phyloP scores from a whole-genome alignment of 805 yeast species.

The Diddensiella caesifluorescens region DNA sequence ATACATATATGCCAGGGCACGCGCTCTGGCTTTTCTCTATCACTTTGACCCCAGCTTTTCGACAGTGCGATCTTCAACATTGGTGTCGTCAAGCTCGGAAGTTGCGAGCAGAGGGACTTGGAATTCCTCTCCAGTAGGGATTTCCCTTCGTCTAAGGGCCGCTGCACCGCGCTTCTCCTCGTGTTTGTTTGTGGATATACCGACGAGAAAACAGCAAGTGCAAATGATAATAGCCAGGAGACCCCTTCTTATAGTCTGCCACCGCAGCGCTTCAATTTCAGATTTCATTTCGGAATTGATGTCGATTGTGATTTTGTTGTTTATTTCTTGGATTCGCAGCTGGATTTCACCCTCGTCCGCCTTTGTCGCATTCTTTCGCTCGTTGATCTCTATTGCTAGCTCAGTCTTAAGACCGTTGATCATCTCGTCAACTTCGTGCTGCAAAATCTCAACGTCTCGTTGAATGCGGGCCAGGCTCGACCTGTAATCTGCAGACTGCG shows the following conservation, averaged over 20 bases:
- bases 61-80: conserved; percentile 30
- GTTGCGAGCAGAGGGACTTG: conserved; percentile 26
- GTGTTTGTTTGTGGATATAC: conserved; percentile 33
- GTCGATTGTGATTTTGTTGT: conserved; percentile 77
- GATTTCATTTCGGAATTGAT: conserved; percentile 76
- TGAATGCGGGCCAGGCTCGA: conserved; percentile 64
- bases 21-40: too few relatives aligned
- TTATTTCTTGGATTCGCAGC: conserved; percentile 70
- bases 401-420: conserved; percentile 64
- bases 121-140: conserved; percentile 21
- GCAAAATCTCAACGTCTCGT: conserved; percentile 62
- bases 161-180: conserved; percentile 27
- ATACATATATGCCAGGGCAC: background rate
- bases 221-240: conserved; percentile 65
- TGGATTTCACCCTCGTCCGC: conserved; percentile 63
- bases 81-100: conserved; percentile 27
- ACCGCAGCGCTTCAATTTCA: conserved; percentile 80
- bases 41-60: conserved; percentile 35
- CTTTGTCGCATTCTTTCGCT: conserved; percentile 80
- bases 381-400: conserved; percentile 75
- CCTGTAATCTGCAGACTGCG: conserved; percentile 60
- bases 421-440: conserved; percentile 68
- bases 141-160: conserved; percentile 6
- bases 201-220: conserved; percentile 57
- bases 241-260: conserved; percentile 92